These are phyloP conservation scores for Tremella yokohamensis DNA, from an alignment of 768 basidiomycete genomes.

Conservation along the genomic window DNA sequence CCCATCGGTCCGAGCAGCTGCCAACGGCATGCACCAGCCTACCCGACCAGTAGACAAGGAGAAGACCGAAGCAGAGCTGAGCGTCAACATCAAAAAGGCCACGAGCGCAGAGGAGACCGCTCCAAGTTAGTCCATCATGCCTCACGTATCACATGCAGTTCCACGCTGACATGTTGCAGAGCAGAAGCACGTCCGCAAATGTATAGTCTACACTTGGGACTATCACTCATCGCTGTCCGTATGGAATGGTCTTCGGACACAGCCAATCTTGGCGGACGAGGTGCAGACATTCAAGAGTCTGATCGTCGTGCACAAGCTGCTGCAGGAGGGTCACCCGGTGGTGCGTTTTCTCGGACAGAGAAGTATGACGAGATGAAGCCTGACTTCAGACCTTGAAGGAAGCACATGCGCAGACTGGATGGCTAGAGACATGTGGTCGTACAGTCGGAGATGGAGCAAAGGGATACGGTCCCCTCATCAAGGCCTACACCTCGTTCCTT, in stretches of 20 bases:
- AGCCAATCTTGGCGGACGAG: slow-evolving; percentile 94
- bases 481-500: slow-evolving; percentile 92
- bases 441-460: slow-evolving; percentile 78
- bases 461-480: slow-evolving; percentile 88
- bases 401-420: slow-evolving; percentile 91
- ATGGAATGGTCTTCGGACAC: slow-evolving; percentile 94
- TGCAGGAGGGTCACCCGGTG: slow-evolving; percentile 94
- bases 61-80: slow-evolving; percentile 89
- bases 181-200: slow-evolving; percentile 98
- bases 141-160: background rate
- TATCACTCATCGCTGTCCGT: slow-evolving; percentile 96
- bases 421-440: slow-evolving; percentile 94
- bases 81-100: slow-evolving; percentile 96
- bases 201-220: slow-evolving; percentile 99
- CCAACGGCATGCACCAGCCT: slow-evolving; percentile 65
- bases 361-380: background rate
- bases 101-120: slow-evolving; percentile 91
- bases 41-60: slow-evolving; percentile 98
- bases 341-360: slow-evolving; percentile 55
- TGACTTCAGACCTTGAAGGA: slow-evolving; percentile 80
- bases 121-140: slow-evolving; percentile 57
- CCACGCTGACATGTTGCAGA: slow-evolving; percentile 49
- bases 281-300: slow-evolving; percentile 97
- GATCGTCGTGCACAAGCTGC: slow-evolving; percentile 93
- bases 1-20: slow-evolving; percentile 55